phyloP scores from a whole-genome alignment of 345 rosid species.

The Erodium maritimum region DNA sequence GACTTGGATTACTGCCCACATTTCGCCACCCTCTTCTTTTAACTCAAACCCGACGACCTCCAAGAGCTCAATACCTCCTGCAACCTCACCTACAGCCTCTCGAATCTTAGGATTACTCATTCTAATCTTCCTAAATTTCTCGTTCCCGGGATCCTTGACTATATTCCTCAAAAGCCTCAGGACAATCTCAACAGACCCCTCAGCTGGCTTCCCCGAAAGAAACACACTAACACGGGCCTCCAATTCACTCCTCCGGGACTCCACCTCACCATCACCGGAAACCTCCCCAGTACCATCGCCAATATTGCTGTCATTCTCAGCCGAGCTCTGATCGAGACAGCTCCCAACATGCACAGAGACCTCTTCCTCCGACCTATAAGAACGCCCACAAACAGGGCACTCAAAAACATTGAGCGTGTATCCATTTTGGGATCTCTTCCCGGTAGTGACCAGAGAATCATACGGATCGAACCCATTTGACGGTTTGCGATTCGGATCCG shows the following conservation, averaged over 20 bases:
- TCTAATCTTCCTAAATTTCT: constrained; percentile 68
- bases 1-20: constrained; percentile 53
- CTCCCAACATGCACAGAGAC: constrained; percentile 42
- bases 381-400: too few relatives aligned
- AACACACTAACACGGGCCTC: constrained; percentile 41
- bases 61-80: constrained; percentile 76
- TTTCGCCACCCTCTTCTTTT: constrained; percentile 58
- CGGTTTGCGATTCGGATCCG: constrained; percentile 5
- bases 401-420: constrained; percentile 8
- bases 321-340: too few relatives aligned
- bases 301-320: too few relatives aligned
- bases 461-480: too few relatives aligned
- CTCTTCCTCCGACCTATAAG: too few relatives aligned
- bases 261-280: constrained; percentile 7
- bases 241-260: constrained; percentile 21
- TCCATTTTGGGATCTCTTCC: constrained; percentile 65
- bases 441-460: constrained; percentile 50
- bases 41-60: constrained; percentile 57
- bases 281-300: too few relatives aligned
- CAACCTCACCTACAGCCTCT: constrained; percentile 75
- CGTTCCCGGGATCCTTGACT: constrained; percentile 69
- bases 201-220: constrained; percentile 48
- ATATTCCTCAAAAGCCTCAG: constrained; percentile 47
- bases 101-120: constrained; percentile 78
- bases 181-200: constrained; percentile 50